A percentile compares a stretch with the other conserved stretches of the same genome.
phyloP scores from a whole-genome alignment of 148 eudicot genomes.

The Polygonum maritimum region DNA sequence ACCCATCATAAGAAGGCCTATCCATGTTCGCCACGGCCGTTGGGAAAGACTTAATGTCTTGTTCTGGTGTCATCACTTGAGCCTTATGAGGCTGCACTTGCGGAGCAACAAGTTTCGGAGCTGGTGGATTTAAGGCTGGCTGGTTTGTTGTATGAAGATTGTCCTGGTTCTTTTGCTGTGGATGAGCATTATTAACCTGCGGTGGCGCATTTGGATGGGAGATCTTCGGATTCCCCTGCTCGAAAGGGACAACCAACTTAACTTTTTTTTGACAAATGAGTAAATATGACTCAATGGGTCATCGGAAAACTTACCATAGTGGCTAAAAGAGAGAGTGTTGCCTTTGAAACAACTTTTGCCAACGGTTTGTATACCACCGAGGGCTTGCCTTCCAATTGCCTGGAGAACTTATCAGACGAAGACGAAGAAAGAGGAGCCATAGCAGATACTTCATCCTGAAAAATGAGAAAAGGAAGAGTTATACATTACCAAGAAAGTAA shows the following conservation, averaged over 20 bases:
- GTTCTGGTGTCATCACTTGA: background rate
- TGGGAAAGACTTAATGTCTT: background rate
- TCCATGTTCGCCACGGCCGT: constrained; percentile 18
- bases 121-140: background rate
- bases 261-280: too few species aligned
- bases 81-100: background rate
- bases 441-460: background rate
- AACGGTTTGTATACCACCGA: constrained; percentile 62
- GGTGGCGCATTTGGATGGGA: constrained; percentile 29
- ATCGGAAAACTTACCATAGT: constrained; percentile 47
- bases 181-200: constrained; percentile 1
- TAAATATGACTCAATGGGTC: background rate
- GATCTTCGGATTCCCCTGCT: constrained; percentile 34
- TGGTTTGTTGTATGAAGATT: background rate
- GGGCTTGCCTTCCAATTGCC: background rate
- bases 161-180: constrained; percentile 14
- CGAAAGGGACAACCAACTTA: background rate
- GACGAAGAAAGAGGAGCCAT: background rate
- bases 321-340: constrained; percentile 47
- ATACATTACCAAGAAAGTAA: background rate
- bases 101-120: background rate
- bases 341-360: constrained; percentile 70
- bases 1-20: constrained; percentile 61
- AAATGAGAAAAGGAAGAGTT: background rate
- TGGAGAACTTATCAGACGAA: background rate